Conservation (phyloP, 78 protist genomes). For the Dictyostelium firmibasis region DNA sequence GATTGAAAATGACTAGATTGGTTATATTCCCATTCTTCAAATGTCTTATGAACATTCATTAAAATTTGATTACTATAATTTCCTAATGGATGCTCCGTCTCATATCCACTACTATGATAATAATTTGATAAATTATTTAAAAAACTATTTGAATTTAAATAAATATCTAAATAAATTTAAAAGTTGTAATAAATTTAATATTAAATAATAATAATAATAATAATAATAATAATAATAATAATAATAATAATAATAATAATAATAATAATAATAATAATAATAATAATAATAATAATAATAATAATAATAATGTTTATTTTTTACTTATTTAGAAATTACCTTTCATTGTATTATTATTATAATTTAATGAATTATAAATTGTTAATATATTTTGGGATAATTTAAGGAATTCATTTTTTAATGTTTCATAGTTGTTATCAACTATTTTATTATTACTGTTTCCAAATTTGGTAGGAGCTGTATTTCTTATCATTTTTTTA, state of each 20-base stretch:
- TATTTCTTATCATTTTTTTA: background rate
- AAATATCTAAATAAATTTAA: background rate
- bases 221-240: too few relatives aligned
- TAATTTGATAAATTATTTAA: background rate
- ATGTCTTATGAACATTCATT: background rate
- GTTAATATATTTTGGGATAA: background rate
- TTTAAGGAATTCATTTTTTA: background rate
- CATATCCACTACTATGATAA: background rate
- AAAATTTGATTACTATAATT: background rate
- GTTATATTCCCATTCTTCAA: background rate
- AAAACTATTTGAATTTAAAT: slow-evolving; percentile 12
- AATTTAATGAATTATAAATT: background rate
- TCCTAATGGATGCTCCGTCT: background rate
- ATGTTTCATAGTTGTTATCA: background rate
- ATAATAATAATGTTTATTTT: background rate
- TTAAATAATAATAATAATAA: too few relatives aligned
- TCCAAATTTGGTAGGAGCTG: background rate
- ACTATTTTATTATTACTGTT: background rate
- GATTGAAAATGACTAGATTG: background rate
- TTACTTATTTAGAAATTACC: too few relatives aligned
- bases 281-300: background rate
- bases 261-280: too few relatives aligned
- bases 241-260: too few relatives aligned
- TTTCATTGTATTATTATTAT: background rate
- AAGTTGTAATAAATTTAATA: too few relatives aligned